Evolutionary conservation across 768 basidiomycete genomes (phyloP), one percentile per base, ranked within the genome.

Genomic region (Coprinellus micaceus): DNA sequence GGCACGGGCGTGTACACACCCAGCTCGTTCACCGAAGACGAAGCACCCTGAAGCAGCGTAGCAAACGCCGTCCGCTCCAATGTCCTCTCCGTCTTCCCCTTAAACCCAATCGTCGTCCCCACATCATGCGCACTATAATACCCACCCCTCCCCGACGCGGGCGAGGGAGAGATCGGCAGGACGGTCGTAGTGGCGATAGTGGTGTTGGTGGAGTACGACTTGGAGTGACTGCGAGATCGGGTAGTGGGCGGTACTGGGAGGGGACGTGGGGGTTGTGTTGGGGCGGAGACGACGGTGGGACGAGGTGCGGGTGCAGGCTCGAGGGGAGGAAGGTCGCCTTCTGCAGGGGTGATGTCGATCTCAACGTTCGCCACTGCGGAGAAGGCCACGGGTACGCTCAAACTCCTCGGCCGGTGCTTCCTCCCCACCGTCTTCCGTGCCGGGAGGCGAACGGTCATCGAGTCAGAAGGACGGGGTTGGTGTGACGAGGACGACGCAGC

Each of bases 361-460:
- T 53, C 47, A 28, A 56, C 21, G 19, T 22, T n/a, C 11, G 39
- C 26, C 29, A 12, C 0, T 12, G 25, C 30, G 17, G 13, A 39
- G 1, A n/a, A 58, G 24, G 45, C 36, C 30, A 51, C 28, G 19
- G 39, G 52, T 24, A 50, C 55, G 60, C 24, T 58, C 9, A 61
- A 30, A 41, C 60, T 61, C n/a, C 60, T 49, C 12, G 60, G 60
- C 2, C 60, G 58, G 36, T 61, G 54, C 21, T 44, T 33, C 25
- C 60, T 57, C n/a, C n/a, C n/a, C 40, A 50, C 43, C 33, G 15
- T 28, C 19, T 57, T 51, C 24, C 39, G 41, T 6, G 48, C 29
- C 12, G 52, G n/a, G 13, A 33, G 2, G 19, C n/a, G n/a, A n/a
- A n/a, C n/a, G n/a, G n/a, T n/a, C n/a, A n/a, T n/a, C n/a, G n/a